Conservation (phyloP, 2,329 filamentous ascomycete species). For the Emericellopsis cladophorae region DNA sequence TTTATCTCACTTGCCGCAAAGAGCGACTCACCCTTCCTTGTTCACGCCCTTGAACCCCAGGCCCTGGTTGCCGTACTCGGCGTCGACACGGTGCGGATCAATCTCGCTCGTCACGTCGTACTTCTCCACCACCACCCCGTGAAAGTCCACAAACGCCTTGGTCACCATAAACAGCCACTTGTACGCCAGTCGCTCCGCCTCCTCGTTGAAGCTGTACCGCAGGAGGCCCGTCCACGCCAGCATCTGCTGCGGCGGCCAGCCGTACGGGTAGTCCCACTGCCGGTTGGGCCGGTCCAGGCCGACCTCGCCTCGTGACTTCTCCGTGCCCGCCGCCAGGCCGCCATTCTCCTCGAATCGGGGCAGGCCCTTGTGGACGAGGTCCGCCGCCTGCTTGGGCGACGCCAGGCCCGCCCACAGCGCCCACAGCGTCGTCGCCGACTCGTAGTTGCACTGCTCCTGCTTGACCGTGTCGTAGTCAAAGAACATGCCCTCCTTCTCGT, state of each 20-base stretch:
- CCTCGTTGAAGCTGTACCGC: constrained; percentile 82
- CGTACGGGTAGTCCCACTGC: constrained; percentile 97
- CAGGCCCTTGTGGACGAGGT: constrained; percentile 68
- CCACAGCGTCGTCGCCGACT: constrained; percentile 92
- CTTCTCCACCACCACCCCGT: constrained; percentile 96
- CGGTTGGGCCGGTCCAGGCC: constrained; percentile 78
- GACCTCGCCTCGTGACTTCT: constrained; percentile 72
- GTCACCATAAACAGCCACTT: constrained; percentile 98
- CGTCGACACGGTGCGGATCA: constrained; percentile 87
- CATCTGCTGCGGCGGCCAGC: constrained; percentile 98
- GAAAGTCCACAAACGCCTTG: constrained; percentile 96
- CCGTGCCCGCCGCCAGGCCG: constrained; percentile 78
- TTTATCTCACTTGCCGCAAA: neutral
- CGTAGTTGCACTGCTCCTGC: constrained; percentile 71
- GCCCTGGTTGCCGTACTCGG: constrained; percentile 96
- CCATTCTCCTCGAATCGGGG: constrained; percentile 82
- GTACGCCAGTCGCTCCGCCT: constrained; percentile 82
- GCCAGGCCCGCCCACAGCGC: constrained; percentile 90
- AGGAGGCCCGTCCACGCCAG: constrained; percentile 89
- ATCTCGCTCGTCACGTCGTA: constrained; percentile 89
- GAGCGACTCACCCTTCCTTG: constrained; percentile 71
- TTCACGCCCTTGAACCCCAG: constrained; percentile 91
- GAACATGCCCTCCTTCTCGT: constrained; percentile 85
- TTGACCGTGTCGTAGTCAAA: constrained; percentile 91
- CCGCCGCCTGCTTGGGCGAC: constrained; percentile 72